Conservation (phyloP, 768 basidiomycete genomes). For the Pholiota molesta region DNA sequence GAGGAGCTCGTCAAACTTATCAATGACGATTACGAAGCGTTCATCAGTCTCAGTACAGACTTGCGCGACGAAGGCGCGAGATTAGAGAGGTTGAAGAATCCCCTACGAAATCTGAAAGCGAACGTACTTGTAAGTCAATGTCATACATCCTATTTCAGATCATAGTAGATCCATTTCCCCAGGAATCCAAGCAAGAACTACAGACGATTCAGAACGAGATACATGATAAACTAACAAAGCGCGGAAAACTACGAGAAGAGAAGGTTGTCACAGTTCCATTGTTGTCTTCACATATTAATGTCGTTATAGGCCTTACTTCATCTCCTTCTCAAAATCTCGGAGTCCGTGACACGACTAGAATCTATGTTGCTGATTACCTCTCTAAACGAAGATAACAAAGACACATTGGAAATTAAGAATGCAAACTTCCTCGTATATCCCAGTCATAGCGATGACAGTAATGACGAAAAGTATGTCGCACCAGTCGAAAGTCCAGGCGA, state of each 20-base stretch:
- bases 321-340: conserved; percentile 89
- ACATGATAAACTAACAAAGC: conserved; percentile 73
- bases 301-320: conserved; percentile 73
- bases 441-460: conserved; percentile 39
- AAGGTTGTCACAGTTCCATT: conserved; percentile 52
- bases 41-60: conserved; percentile 94
- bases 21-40: conserved; percentile 98
- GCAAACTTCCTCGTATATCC: conserved; percentile 34
- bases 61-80: conserved; percentile 82
- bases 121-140: conserved; percentile 64
- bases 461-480: conserved; percentile 43
- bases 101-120: conserved; percentile 61
- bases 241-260: conserved; percentile 81
- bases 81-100: conserved; percentile 66
- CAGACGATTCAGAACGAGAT: conserved; percentile 72
- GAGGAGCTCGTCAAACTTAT: conserved; percentile 95
- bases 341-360: conserved; percentile 88
- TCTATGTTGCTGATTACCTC: conserved; percentile 75
- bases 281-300: neutral
- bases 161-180: neutral
- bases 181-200: conserved; percentile 69
- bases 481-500: neutral
- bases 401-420: conserved; percentile 34
- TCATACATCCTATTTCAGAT: neutral
- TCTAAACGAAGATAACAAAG: conserved; percentile 44